Evolutionary conservation across 2,329 filamentous ascomycete genomes (phyloP), one percentile per base, ranked within the genome.

Genomic region (Exophiala mesophila): DNA sequence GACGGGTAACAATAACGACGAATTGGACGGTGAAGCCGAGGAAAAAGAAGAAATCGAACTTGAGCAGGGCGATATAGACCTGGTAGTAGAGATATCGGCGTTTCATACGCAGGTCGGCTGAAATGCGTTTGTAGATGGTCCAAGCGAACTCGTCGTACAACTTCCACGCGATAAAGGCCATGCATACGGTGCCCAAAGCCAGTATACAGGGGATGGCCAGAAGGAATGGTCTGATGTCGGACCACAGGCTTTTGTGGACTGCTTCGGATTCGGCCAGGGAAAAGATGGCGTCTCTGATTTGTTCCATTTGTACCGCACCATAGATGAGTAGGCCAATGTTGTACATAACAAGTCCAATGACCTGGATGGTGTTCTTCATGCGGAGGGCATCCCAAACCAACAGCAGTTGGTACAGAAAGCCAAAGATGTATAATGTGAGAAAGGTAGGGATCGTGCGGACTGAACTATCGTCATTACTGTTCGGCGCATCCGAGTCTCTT

Each of bases 41-140:
- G 75, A 98, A 98, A 74, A 98, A 97, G 80, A 98, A 98, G 68
- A 98, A 97, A 69, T 98, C 92, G 64, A 98, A 98, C 67, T 98
- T 98, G 53, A 98, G 77, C 8, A 98, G 77, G 26, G 92, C 88
- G 59, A 98, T 96, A 67, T 96, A 98, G 64, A 98, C 89, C 81
- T 98, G 92, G 63, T 94, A 98, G 49, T 90, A 86, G 47, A 98
- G 76, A 70, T 94, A 98, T 52, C 92, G 82, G 68, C 89, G 83
- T 76, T 96, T 97, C 83, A 98, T 88, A 58, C 88, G 82, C 61
- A 96, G 78, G 70, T 98, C 92, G 38, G 92, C 92, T 60, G 89
- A 94, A 62, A 98, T 98, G 65, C 94, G 89, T 73, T 98, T 98
- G 68, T 98, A 88, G 59, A 98, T 98, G 44, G 92, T 92, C 92